Conservation (phyloP, 208 protist genomes). For the Angomonas ambiguus region DNA sequence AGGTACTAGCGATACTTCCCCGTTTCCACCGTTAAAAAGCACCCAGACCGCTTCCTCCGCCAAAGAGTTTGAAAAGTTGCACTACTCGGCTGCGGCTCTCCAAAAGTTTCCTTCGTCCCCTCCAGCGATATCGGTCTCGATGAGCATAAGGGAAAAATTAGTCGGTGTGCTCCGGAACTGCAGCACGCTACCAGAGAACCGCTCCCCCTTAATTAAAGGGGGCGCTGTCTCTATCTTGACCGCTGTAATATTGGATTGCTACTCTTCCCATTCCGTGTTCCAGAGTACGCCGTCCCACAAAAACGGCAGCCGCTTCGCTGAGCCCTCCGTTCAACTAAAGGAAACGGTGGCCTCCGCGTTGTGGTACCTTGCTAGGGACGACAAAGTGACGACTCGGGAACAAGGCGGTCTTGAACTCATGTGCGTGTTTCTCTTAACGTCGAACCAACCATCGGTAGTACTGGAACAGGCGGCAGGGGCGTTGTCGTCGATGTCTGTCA, state of each 20-base stretch:
- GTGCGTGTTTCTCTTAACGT: conserved; percentile 60
- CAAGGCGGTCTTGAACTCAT: conserved; percentile 83
- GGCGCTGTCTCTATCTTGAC: conserved; percentile 65
- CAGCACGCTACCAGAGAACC: conserved; percentile 78
- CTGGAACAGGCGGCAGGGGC: conserved; percentile 87
- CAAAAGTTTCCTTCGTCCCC: conserved; percentile 25
- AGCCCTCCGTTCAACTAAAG: conserved; percentile 74
- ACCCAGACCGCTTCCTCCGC: conserved; percentile 4
- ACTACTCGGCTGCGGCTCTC: conserved; percentile 20
- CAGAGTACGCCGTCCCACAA: conserved; percentile 25
- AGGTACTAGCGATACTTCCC: conserved; percentile 9
- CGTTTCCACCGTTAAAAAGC: conserved; percentile 15
- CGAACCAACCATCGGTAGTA: conserved; percentile 66
- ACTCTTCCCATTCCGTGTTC: conserved; percentile 33
- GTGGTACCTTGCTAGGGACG: conserved; percentile 85
- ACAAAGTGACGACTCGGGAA: conserved; percentile 75
- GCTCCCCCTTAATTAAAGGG: conserved; percentile 43
- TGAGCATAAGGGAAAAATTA: conserved; percentile 80
- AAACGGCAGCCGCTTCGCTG: conserved; percentile 34
- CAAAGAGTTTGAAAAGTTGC: conserved; percentile 10
- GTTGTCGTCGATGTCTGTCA: conserved; percentile 84
- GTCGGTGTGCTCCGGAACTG: conserved; percentile 89
- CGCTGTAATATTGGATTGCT: conserved; percentile 75
- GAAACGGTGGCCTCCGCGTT: conserved; percentile 85
- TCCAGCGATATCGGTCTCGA: conserved; percentile 33